Evolutionary conservation across 225 moss, liverwort and hornwort species (phyloP), one percentile per base, ranked within the genome.

Genomic region (Bryum argenteum): DNA sequence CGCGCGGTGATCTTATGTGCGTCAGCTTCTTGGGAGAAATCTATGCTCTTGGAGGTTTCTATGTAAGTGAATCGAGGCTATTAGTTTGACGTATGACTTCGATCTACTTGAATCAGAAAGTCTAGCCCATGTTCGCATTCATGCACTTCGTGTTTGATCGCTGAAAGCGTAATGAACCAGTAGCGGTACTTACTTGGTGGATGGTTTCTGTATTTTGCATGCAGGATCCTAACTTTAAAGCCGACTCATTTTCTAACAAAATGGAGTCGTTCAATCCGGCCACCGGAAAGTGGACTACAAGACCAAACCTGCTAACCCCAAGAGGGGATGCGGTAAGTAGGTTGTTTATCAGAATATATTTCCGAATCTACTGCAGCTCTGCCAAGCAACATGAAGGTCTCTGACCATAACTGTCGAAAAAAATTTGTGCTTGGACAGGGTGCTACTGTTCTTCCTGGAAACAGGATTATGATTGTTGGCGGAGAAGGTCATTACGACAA

Each of bases 401-500:
- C 26, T 58, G 18, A 78, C 47, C 37, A 58, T 38, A 42, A 54
- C 44, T 53, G 33, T 50, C 21, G 72, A 22, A 1, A 21, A 13
- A 4, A 8, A 6, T 69, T 20, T 6, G 21, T 70, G 56, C 26
- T 50, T 28, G 54, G 66, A 65, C 80, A 95, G 95, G 92, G 88
- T n/a, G 78, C 78, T 4, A 66, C 91, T 24, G 88, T 91, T 24
- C 81, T 98, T 38, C 82, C 89, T 0, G 94, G 88, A 59, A 80
- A 92, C 43, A 89, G 61, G 67, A 75, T 98, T 56, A 84, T 94
- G 88, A 53, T 98, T 37, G 74, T 91, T 19, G 97, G 97, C 24
- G 97, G 97, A 58, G 97, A 98, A 84, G 94, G 97, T n/a, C 81
- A 94, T 11, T 98, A 98, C 75, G 39, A 76, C 8, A 83, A 89